Evolutionary conservation across 2,329 filamentous ascomycete species (phyloP), one percentile per base, ranked within the genome.

Genomic region (Neofusicoccum cordaticola): DNA sequence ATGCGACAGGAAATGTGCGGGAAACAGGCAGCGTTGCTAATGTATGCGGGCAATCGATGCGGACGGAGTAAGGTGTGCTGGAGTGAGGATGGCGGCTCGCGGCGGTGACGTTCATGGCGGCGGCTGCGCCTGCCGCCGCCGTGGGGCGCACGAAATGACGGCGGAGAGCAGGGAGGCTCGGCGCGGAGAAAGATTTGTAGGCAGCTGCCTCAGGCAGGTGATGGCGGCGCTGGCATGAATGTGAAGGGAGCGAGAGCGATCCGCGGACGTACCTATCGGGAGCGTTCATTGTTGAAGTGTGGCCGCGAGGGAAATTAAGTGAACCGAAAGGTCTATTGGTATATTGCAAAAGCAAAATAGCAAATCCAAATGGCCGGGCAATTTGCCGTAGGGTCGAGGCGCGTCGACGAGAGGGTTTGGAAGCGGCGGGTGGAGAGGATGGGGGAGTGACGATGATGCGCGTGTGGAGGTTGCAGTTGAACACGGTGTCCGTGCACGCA

Each of bases 211-310:
- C 31, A 19, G 65, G 66, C 67, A 52, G 44, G 62, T 37, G 62
- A 62, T 63, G 51, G 50, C 22, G 35, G 48, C 60, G 22, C 11
- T 56, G 22, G 44, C 17, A 19, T 57, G 57, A 22, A 47, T 48
- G 63, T n/a, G 62, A 51, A 27, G 42, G 9, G 53, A 44, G 45
- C 53, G 56, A 34, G 31, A 19, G 13, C 50, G 44, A 42, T 39
- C 52, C 39, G 31, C n/a, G 22, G 48, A 69, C 74, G 19, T 73
- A 76, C 75, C 75, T 73, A 64, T 77, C 75, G 52, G 75, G 75
- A 47, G 75, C 75, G 73, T 77, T 77, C 75, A 77, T 77, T 3
- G 35, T 39, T 11, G 13, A 39, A 4, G 9, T 74, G 50, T 34
- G 13, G n/a, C 2, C 9, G 42, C 31, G 56, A 35, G n/a, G 19